These are phyloP conservation scores for Xerocomellus amylosporus DNA, from an alignment of 768 basidiomycete genomes.

Conservation along the genomic window DNA sequence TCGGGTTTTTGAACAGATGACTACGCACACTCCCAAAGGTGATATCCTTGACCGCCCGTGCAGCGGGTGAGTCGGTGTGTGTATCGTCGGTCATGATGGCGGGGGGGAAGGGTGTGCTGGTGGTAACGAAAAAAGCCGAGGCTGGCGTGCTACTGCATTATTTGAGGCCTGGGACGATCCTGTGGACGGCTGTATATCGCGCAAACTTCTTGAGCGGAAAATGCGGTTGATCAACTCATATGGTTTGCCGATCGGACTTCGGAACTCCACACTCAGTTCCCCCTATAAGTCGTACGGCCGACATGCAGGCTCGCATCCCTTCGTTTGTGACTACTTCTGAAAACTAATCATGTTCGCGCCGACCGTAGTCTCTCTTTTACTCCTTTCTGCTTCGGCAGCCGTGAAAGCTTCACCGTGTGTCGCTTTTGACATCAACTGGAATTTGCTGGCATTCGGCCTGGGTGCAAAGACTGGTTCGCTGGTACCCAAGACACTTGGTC, in stretches of 20 bases:
- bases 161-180: slow-evolving; percentile 23
- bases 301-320: background rate
- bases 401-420: slow-evolving; percentile 57
- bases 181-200: slow-evolving; percentile 18
- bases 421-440: slow-evolving; percentile 77
- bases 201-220: slow-evolving; percentile 18
- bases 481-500: slow-evolving; percentile 71
- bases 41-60: slow-evolving; percentile 44
- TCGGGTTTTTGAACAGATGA: background rate
- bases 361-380: slow-evolving; percentile 56
- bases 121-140: background rate
- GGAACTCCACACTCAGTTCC: background rate
- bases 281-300: too few relatives aligned
- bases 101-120: background rate
- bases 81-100: slow-evolving; percentile 23
- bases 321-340: slow-evolving; percentile 1
- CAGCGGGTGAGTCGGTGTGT: slow-evolving; percentile 13
- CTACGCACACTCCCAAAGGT: slow-evolving; percentile 55
- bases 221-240: slow-evolving; percentile 8
- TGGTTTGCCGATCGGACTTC: slow-evolving; percentile 6
- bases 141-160: slow-evolving; percentile 25
- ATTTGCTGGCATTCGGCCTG: slow-evolving; percentile 83
- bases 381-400: slow-evolving; percentile 34
- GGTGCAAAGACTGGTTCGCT: slow-evolving; percentile 80
- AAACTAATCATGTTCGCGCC: slow-evolving; percentile 34